Evolutionary conservation across 2,329 filamentous ascomycete genomes (phyloP), one percentile per base, ranked within the genome.

Genomic region (Penicillium janthinellum): DNA sequence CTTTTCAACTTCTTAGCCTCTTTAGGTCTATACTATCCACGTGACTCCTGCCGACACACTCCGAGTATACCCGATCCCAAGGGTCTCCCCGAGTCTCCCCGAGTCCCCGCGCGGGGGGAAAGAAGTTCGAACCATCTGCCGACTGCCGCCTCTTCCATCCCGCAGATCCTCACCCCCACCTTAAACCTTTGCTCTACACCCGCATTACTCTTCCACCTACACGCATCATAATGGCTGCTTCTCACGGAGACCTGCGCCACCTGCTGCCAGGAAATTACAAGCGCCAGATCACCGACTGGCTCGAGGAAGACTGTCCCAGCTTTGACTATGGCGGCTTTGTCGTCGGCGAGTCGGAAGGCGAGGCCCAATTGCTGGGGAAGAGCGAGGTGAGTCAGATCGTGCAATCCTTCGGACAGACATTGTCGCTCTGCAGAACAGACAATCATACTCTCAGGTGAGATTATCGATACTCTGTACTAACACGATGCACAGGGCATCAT

Each of bases 281-380:
- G 75, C 84, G 88, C 52, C 85, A 88, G 66, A 86, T 97, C 64
- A 85, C 88, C 25, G 80, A 85, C 70, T 99, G 95, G 95, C 89
- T 97, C 14, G 90, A 92, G 71, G 95, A 99, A 79, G 95, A 99
- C 80, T 96, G 92, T 3, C 95, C 95, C 4, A 95, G 91, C 55
- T 94, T 96, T 78, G 95, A 99, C 82, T 97, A 96, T 75, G 95
- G 91, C 71, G 95, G 95, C 61, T 99, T 96, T 77, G 95, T 99
- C 6, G 95, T 99, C 25, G 95, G 95, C 53, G 78, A 81, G 62
- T 74, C 75, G 6, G 68, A 73, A 5, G 73, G 74, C 4, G 77
- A 79, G 64, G 78, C 79, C n/a, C 70, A 68, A 65, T 68, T 88
- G 20, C 73, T 88, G 22, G 86, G 85, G 2, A 88, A 88, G 72